phyloP scores from a whole-genome alignment of 352 stramenopile species.

The Thalassiosira livingstoniorum region DNA sequence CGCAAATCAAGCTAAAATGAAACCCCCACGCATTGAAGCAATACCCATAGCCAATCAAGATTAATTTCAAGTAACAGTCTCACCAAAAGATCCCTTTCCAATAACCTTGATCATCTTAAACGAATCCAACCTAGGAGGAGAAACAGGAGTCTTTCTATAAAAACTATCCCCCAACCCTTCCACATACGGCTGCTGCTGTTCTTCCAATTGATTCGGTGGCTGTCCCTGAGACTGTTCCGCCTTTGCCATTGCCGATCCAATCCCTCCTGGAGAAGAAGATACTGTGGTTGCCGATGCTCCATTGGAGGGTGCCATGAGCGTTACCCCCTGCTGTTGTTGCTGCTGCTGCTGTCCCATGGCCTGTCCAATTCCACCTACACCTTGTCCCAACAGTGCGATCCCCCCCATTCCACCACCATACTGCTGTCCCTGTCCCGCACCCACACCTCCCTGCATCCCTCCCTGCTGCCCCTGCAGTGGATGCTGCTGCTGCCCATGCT shows the following conservation, averaged over 20 bases:
- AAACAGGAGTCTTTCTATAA: conserved; percentile 65
- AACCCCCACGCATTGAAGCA: too few species aligned
- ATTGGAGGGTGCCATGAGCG: background rate
- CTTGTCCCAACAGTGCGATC: too few species aligned
- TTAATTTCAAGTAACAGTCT: too few species aligned
- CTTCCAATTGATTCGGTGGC: background rate
- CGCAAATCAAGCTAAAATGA: too few species aligned
- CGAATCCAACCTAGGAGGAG: conserved; percentile 76
- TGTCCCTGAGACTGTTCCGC: conserved; percentile 27
- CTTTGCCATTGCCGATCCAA: conserved; percentile 73
- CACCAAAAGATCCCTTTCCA: conserved; percentile 95
- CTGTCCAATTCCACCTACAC: too few species aligned
- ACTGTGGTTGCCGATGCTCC: background rate
- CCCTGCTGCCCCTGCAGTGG: conserved; percentile 3
- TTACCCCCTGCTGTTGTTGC: background rate
- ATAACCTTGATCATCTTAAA: conserved; percentile 98
- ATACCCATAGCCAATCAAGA: too few species aligned
- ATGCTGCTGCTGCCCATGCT: conserved; percentile 3
- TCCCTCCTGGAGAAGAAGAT: conserved; percentile 51
- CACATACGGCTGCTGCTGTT: conserved; percentile 33
- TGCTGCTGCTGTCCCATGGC: too few species aligned
- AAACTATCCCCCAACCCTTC: conserved; percentile 68
- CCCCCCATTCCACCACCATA: background rate
- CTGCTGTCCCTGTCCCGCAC: background rate
- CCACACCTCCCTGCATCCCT: background rate